These are phyloP conservation scores for Ilex asprella DNA, from an alignment of 257 asterid genomes.

Conservation along the genomic window DNA sequence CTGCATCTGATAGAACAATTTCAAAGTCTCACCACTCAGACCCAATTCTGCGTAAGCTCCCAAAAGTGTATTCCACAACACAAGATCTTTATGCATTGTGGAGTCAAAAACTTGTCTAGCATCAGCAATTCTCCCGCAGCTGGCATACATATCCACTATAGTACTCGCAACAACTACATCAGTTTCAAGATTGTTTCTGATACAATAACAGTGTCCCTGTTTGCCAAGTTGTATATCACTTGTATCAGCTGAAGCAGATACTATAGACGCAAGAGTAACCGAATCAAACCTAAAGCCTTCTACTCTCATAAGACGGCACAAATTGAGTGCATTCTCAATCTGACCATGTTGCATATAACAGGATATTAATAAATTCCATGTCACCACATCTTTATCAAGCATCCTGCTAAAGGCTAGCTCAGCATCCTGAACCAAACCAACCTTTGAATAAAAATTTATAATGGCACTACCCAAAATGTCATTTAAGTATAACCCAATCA, in stretches of 20 bases:
- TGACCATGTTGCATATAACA: constrained; percentile 16
- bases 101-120: constrained; percentile 26
- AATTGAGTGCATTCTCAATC: constrained; percentile 9
- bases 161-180: constrained; percentile 20
- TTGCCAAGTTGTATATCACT: constrained; percentile 23
- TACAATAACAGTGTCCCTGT: constrained; percentile 24
- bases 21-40: constrained; percentile 22
- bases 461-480: constrained; percentile 24
- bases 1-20: constrained; percentile 26
- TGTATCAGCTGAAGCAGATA: constrained; percentile 19
- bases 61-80: constrained; percentile 27
- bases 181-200: constrained; percentile 10
- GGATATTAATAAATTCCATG: constrained; percentile 28
- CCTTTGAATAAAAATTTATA: constrained; percentile 27
- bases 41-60: constrained; percentile 25
- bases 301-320: constrained; percentile 21
- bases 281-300: constrained; percentile 20
- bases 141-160: constrained; percentile 26
- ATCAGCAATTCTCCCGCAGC: constrained; percentile 15
- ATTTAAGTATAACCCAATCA: constrained; percentile 16
- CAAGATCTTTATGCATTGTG: constrained; percentile 14
- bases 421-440: constrained; percentile 23
- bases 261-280: constrained; percentile 20
- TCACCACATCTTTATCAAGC: constrained; percentile 25
- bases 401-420: constrained; percentile 18